Evolutionary conservation across 495 filamentous ascomycete species (phyloP).

Genomic region (Daldinia loculata): DNA sequence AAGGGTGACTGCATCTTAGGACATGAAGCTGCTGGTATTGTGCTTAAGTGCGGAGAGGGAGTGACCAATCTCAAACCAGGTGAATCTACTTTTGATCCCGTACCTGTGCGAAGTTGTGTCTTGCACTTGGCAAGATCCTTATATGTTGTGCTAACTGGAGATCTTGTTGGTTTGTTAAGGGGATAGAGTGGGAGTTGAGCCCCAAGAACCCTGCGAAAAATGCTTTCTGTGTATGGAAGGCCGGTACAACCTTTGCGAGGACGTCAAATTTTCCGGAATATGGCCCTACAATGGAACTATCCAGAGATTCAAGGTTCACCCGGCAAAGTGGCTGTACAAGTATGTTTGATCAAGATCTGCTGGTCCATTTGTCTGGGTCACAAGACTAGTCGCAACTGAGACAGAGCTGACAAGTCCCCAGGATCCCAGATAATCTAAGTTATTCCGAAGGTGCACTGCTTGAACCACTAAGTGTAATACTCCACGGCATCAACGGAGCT

Average conservation of each 20-base stretch:
- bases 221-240: conserved; percentile 59
- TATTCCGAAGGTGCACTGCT: conserved; percentile 60
- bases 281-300: conserved; percentile 67
- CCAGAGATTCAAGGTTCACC: conserved; percentile 66
- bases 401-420: conserved; percentile 21
- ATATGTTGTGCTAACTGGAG: neutral
- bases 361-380: neutral
- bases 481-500: conserved; percentile 55
- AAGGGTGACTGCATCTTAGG: conserved; percentile 57
- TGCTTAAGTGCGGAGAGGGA: conserved; percentile 55
- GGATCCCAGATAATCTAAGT: conserved; percentile 53
- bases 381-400: neutral
- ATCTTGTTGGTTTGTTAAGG: conserved; percentile 38
- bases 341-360: conserved; percentile 21
- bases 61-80: conserved; percentile 54
- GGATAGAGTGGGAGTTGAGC: conserved; percentile 61
- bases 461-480: conserved; percentile 58
- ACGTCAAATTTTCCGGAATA: conserved; percentile 62
- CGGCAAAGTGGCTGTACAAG: conserved; percentile 61
- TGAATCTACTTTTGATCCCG: conserved; percentile 20
- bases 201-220: conserved; percentile 55
- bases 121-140: neutral
- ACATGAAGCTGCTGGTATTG: conserved; percentile 60
- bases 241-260: conserved; percentile 60
- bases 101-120: neutral